Conservation (phyloP, 805 yeast species). For the Wickerhamomyces rabaulensis region DNA sequence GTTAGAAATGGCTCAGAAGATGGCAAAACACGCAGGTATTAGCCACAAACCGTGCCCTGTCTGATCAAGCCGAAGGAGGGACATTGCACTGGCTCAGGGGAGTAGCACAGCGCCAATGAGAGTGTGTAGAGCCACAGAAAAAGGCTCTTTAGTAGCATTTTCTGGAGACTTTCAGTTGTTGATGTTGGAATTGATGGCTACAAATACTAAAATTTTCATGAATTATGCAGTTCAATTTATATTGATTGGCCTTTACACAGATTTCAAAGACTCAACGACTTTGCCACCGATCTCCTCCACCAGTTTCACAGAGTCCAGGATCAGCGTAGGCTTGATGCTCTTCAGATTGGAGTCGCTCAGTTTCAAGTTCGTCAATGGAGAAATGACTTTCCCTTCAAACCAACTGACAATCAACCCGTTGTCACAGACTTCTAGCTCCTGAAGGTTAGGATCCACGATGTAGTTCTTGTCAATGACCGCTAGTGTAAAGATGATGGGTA, state of each 20-base stretch:
- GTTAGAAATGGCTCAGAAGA: background rate
- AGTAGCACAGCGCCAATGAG: constrained; percentile 1
- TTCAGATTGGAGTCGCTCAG: constrained; percentile 47
- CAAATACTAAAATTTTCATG: background rate
- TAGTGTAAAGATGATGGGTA: constrained; percentile 72
- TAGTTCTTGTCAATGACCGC: constrained; percentile 67
- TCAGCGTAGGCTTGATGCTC: constrained; percentile 45
- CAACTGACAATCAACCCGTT: constrained; percentile 75
- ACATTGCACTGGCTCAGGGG: constrained; percentile 9
- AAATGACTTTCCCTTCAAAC: constrained; percentile 57
- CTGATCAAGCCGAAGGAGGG: constrained; percentile 8
- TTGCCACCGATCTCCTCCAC: constrained; percentile 56
- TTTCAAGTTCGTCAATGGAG: constrained; percentile 71
- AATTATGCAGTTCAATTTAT: too few species aligned
- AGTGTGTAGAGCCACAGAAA: background rate
- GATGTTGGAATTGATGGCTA: background rate
- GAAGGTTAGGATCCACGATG: constrained; percentile 80
- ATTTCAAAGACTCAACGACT: constrained; percentile 36
- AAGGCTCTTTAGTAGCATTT: background rate
- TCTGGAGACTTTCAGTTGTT: too few species aligned
- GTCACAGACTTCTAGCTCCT: constrained; percentile 84
- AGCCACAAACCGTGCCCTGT: constrained; percentile 6
- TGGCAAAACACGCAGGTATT: background rate
- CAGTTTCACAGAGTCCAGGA: constrained; percentile 51
- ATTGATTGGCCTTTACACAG: background rate